phyloP scores from a whole-genome alignment of 371 early-diverging fungal genomes.

The Mucor racemosus region DNA sequence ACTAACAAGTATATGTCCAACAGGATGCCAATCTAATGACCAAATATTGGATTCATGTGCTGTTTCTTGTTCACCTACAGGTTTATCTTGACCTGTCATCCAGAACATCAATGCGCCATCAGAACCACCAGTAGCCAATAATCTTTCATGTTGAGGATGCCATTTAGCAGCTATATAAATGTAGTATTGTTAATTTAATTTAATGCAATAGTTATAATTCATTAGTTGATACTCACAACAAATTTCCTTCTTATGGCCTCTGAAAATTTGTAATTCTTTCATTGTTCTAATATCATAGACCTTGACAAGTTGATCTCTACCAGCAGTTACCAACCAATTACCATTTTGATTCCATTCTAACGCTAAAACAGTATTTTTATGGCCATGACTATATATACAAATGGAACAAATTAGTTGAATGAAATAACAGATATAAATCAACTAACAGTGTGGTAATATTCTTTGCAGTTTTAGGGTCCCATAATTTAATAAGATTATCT shows the following conservation, averaged over 20 bases:
- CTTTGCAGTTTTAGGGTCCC: conserved; percentile 98
- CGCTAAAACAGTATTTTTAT: conserved; percentile 96
- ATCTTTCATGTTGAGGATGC: conserved; percentile 95
- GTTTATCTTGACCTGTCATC: conserved; percentile 79
- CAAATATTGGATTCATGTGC: conserved; percentile 98
- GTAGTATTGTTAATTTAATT: not conserved
- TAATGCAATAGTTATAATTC: conserved; percentile 1
- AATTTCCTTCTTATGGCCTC: conserved; percentile 95
- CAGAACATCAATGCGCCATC: conserved; percentile 96
- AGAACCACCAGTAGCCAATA: conserved; percentile 95
- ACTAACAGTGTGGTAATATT: conserved; percentile 89
- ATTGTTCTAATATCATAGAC: conserved; percentile 97
- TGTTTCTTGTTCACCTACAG: conserved; percentile 79
- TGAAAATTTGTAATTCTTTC: conserved; percentile 92
- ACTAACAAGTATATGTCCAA: conserved; percentile 96
- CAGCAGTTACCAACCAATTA: conserved; percentile 95
- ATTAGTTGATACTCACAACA: conserved; percentile 66
- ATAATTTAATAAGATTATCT: conserved; percentile 97
- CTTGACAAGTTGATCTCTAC: conserved; percentile 95
- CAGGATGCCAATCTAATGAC: conserved; percentile 99
- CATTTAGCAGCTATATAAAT: conserved; percentile 77
- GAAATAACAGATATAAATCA: not conserved
- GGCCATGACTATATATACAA: conserved; percentile 76
- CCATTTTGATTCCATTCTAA: conserved; percentile 98
- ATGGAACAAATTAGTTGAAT: not conserved